These are phyloP conservation scores for Plasmodium malariae DNA, from an alignment of 169 alveolate species.

Conservation along the genomic window DNA sequence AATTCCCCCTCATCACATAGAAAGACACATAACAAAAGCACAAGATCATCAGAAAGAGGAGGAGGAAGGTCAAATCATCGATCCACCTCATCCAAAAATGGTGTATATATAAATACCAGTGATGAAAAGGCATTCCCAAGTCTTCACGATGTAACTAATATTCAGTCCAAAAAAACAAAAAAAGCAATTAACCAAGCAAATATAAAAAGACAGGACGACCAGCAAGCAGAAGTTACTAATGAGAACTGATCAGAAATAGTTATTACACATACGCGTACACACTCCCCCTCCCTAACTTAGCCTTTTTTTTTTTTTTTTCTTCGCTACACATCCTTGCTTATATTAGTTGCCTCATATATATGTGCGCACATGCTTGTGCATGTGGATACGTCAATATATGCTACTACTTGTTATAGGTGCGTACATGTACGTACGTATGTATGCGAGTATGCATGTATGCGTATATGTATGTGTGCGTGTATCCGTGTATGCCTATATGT, in stretches of 20 bases:
- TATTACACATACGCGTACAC: too few species aligned
- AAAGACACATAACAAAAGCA: not conserved
- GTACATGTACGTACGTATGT: not conserved
- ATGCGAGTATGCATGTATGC: not conserved
- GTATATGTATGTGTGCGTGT: not conserved
- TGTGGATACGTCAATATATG: too few species aligned
- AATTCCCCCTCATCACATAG: slow-evolving; percentile 21
- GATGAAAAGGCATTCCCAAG: slow-evolving; percentile 75
- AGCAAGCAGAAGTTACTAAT: slow-evolving; percentile 9
- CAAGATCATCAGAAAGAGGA: not conserved
- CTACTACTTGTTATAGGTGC: too few species aligned
- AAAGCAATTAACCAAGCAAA: slow-evolving; percentile 43
- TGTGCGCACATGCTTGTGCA: too few species aligned
- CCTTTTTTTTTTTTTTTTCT: too few species aligned
- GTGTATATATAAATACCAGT: slow-evolving; percentile 56
- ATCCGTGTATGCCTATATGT: not conserved
- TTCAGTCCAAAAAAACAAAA: slow-evolving; percentile 50
- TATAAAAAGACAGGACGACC: slow-evolving; percentile 7
- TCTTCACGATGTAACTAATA: slow-evolving; percentile 67
- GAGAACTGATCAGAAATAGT: not conserved
- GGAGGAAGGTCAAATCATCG: slow-evolving; percentile 12
- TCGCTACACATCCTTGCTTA: too few species aligned
- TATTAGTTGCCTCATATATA: too few species aligned
- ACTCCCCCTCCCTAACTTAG: too few species aligned
- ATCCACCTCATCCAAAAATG: slow-evolving; percentile 20